Base-by-base conservation (phyloP, 352 stramenopile species). In the Elongisporangium anandrum region DNA sequence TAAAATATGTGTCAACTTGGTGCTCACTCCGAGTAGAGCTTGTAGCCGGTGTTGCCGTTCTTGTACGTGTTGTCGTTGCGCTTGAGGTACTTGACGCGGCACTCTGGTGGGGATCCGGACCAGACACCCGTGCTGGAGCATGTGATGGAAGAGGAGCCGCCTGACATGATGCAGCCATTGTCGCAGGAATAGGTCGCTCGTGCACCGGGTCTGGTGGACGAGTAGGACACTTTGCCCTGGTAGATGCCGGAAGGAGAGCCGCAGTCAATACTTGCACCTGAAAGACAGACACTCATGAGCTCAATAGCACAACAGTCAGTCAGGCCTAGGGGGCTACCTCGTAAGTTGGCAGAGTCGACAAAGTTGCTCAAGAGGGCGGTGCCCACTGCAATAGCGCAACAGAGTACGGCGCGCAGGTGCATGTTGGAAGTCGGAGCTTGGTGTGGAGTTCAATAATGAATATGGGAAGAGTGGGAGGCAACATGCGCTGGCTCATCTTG, bases 21-120 rank as follows among this genome's bases (percentile, higher is more conserved):
- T 41, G n/a, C 7, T 67, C 76, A 88, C 24, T 76, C 78, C 0
- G 73, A 80, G 66, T 85, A 85, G 22, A 88, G 63, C 9, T 56
- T 52, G 59, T 88, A 88, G 45, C 79, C 79, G 16, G 55, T 50
- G 63, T 87, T 70, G 52, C 70, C 56, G 54, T 78, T 87, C 67
- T 73, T 85, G 65, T 66, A 88, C 23, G 64, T 67, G 67, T 83
- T 83, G 66, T 88, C 79, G 7, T 77, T 81, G 26, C 61, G 68
- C 9, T 52, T 52, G 23, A 63, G 26, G 48, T 86, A 88, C 23
- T 63, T 58, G 60, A 85, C 59, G 12, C 76, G 72, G 59, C 76
- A 88, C n/a, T 72, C 61, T 0, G 73, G 73, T 12, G 61, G 7
- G 15, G 57, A 34, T 1, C 64, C 59, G 1, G 66, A 75, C 79